Evolutionary conservation across 768 basidiomycete genomes (phyloP), one percentile per base, ranked within the genome.

Genomic region (Trametes gibbosa): DNA sequence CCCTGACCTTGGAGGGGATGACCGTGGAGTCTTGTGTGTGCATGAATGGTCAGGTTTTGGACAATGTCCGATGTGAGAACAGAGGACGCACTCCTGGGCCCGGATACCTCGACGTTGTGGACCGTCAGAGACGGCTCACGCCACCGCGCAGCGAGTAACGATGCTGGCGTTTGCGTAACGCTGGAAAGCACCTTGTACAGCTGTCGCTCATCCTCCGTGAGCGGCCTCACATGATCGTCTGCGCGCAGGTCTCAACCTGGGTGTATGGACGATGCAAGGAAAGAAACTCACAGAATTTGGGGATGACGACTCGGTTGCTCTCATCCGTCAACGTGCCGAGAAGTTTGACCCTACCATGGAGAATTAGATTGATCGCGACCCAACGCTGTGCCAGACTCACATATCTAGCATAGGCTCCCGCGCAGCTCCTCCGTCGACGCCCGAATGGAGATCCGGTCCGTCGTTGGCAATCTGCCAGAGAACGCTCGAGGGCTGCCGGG

Each of bases 371-470:
- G n/a, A n/a, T n/a, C n/a, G n/a, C n/a, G n/a, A n/a, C n/a, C n/a
- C n/a, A 10, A 10, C 10, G 29, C 29, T 32, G 29, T 41, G 10
- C 7, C n/a, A n/a, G 35, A 68, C 81, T 56, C 66, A 92, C 90
- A 98, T 92, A 67, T 98, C 97, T 49, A 86, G 77, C 90, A 98
- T 93, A 0, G 97, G 95, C 73, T 99, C 97, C 2, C 76, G 76
- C 1, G 86, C 81, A 1, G 84, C 89, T 16, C 97, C 97, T 32
- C 97, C 97, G 67, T 97, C 93, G 9, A 98, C 81, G 61, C 97
- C 97, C 16, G 93, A 95, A 71, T 99, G 97, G 42, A 92, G 77
- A 70, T 98, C 96, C 0, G 90, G 89, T 13, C 81, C 77, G 27
- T 80, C 73, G 62, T 84, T 92, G 5, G 81, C 81, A 56, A 98